Base-by-base conservation (phyloP, 805 yeast genomes). In the Kodamaea kaohsiungensis region DNA sequence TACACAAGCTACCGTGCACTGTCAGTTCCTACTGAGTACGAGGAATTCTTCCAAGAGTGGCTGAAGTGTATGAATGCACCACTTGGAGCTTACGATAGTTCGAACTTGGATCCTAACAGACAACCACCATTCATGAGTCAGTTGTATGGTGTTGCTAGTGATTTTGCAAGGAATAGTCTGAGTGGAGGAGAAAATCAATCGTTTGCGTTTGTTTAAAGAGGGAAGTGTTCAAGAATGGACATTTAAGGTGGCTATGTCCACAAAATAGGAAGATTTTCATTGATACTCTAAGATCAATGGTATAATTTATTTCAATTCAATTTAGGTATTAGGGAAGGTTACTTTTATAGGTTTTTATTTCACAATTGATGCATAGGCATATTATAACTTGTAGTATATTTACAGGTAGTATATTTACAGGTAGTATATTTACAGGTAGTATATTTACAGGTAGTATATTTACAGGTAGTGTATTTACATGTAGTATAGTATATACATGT, bases 61-160 rank as follows among this genome's bases (percentile, higher is more conserved):
- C 54, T 46, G 54, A 43, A 46, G 42, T 40, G 33, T 18, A 51
- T 51, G 54, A 46, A 46, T n/a, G 46, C 54, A 2, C 49, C 50
- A 3, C 50, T 18, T 5, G 49, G 43, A 16, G 47, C 48, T 1
- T n/a, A 13, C 27, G 47, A 46, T 22, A 19, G 43, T 22, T 43
- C 42, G n/a, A 46, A 46, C 16, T 45, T 43, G 49, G 47, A 48
- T 27, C 55, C 55, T 7, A 43, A 45, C 25, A 42, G 45, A 30
- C 52, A 53, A 37, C 49, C 49, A 7, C 49, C 49, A 7, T 53
- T 53, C 18, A 30, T 45, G 46, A 48, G 49, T 19, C 55, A 53
- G 22, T 15, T 48, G 43, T 25, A 48, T n/a, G 54, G 54, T 2
- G 33, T 52, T 6, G 51, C 54, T 5, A 43, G 30, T 12, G 45